Evolutionary conservation across 2,329 filamentous ascomycete species (phyloP).

Genomic region (Chlorencoelia australis): DNA sequence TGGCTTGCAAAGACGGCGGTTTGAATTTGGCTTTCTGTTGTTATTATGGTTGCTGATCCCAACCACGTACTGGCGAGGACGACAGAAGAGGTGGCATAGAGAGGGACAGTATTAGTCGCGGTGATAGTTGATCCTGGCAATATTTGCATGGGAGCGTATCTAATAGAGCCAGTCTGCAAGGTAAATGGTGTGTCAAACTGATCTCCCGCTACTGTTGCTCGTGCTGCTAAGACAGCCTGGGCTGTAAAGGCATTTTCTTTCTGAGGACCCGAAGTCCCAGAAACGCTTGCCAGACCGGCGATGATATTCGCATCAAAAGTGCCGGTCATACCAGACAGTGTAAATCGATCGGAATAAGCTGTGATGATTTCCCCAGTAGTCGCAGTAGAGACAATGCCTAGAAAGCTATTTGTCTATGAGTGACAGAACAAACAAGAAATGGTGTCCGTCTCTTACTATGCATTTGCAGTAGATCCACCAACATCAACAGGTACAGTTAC

Average conservation of each 20-base stretch:
- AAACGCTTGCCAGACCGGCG: constrained; percentile 27
- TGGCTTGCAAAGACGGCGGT: constrained; percentile 28
- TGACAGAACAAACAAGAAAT: not conserved
- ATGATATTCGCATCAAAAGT: constrained; percentile 37
- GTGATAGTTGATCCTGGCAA: constrained; percentile 30
- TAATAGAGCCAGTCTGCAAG: constrained; percentile 28
- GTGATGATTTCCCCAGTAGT: constrained; percentile 44
- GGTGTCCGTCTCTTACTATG: constrained; percentile 25
- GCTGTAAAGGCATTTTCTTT: constrained; percentile 15
- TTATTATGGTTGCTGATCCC: constrained; percentile 23
- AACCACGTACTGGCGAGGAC: constrained; percentile 26
- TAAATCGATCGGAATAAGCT: constrained; percentile 54
- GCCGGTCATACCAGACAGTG: constrained; percentile 54
- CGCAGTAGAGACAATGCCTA: constrained; percentile 47
- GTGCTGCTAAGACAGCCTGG: constrained; percentile 4
- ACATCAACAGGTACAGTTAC: constrained; percentile 20
- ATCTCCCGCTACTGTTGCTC: constrained; percentile 9
- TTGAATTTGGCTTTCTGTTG: constrained; percentile 29
- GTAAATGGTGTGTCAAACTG: constrained; percentile 25
- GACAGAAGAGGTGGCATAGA: constrained; percentile 29
- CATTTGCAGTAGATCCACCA: constrained; percentile 23
- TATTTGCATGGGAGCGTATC: constrained; percentile 33
- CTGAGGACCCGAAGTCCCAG: constrained; percentile 29
- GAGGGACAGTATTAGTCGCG: constrained; percentile 28
- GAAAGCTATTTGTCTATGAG: constrained; percentile 35